Conservation (phyloP, 2,329 filamentous ascomycete genomes). For the Uncinocarpus reesii region DNA sequence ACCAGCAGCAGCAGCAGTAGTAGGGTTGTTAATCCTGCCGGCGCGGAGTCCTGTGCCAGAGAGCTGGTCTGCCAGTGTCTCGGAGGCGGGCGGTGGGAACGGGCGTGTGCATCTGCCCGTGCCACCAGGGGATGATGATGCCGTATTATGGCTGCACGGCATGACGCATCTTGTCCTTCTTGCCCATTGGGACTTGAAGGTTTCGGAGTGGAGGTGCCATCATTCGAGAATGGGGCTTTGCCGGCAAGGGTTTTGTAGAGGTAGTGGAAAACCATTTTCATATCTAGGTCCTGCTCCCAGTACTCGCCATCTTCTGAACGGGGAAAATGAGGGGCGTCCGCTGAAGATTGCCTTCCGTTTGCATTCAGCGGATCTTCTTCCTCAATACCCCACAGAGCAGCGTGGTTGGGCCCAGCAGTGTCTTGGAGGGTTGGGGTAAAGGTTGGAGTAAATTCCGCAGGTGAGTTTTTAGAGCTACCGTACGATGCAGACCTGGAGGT, state of each 20-base stretch:
- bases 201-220: conserved; percentile 34
- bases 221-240: conserved; percentile 32
- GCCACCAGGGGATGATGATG: conserved; percentile 82
- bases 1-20: too few species aligned
- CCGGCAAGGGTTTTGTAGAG: conserved; percentile 62
- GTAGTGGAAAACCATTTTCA: conserved; percentile 85
- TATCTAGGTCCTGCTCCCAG: conserved; percentile 87
- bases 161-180: conserved; percentile 52
- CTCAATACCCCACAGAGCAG: conserved; percentile 57
- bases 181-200: conserved; percentile 23
- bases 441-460: conserved; percentile 32
- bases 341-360: not conserved
- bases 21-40: conserved; percentile 10
- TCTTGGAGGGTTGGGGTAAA: conserved; percentile 43
- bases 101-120: conserved; percentile 37
- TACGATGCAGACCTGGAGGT: conserved; percentile 17
- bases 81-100: conserved; percentile 32
- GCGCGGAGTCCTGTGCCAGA: conserved; percentile 26
- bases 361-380: conserved; percentile 42
- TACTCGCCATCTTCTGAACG: conserved; percentile 57
- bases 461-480: conserved; percentile 20
- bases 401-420: conserved; percentile 37
- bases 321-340: conserved; percentile 21
- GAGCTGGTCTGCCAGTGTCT: conserved; percentile 32
- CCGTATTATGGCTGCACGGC: conserved; percentile 71